These are phyloP conservation scores for Colletotrichum sp. DNA, from an alignment of 2,329 filamentous ascomycete genomes.

Conservation along the genomic window DNA sequence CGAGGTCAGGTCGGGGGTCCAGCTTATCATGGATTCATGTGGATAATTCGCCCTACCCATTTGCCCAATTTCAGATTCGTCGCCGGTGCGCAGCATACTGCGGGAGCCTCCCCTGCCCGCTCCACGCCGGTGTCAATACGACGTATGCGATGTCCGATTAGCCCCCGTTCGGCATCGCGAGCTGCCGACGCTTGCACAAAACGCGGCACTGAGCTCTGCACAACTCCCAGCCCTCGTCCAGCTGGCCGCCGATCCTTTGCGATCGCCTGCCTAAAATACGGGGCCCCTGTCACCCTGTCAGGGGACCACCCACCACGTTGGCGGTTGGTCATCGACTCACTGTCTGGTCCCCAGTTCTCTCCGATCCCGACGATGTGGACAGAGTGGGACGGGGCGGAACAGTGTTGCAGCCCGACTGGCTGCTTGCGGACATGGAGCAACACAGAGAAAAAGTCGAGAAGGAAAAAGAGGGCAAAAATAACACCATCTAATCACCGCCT, in stretches of 20 bases:
- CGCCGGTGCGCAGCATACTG: not conserved
- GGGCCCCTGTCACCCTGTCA: not conserved
- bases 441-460: not conserved
- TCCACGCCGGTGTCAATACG: slow-evolving; percentile 4
- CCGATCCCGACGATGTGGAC: slow-evolving; percentile 19
- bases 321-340: slow-evolving; percentile 1
- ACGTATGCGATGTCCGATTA: not conserved
- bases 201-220: not conserved
- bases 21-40: not conserved
- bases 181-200: slow-evolving; percentile 17
- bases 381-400: slow-evolving; percentile 12
- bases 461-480: not conserved
- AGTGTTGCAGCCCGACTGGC: slow-evolving; percentile 14
- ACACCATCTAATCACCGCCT: not conserved
- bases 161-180: slow-evolving; percentile 5
- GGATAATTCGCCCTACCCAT: not conserved
- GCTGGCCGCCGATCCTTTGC: not conserved
- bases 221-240: not conserved
- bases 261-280: slow-evolving; percentile 17
- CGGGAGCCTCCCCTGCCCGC: not conserved
- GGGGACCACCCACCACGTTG: slow-evolving; percentile 15
- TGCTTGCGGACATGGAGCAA: not conserved
- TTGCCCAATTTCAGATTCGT: not conserved
- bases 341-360: not conserved
- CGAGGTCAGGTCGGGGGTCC: not conserved